Percentiles rank a stretch among this genome's conserved stretches.
Conservation (phyloP, 129 eudicot genomes). For the carrot (Daucus carota) region DH1_v3.0 NC_030382.2:28179501-28180000, state of each 20-base stretch:
- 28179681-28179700: conserved; percentile 94
- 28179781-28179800: not conserved
- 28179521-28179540: conserved; percentile 90
- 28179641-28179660: conserved; percentile 97
- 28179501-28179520: conserved; percentile 86
- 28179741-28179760: conserved; percentile 89
- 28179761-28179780: conserved; percentile 10
- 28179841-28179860: no score
- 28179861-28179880: no score
- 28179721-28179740: conserved; percentile 97
- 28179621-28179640: conserved; percentile 86
- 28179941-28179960: no score
- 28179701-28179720: conserved; percentile 97
- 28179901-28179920: no score
- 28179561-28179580: conserved; percentile 91
- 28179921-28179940: no score
- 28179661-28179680: conserved; percentile 90
- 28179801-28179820: not conserved
- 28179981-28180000: no score
- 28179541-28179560: conserved; percentile 98
- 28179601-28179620: conserved; percentile 76
- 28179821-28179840: no score
- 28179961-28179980: no score
- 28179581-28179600: conserved; percentile 85
- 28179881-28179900: no score